A percentile compares a stretch with the other conserved stretches of the same genome.
Conservation (phyloP, 2,329 filamentous ascomycete species). For the Alternaria atra region DNA sequence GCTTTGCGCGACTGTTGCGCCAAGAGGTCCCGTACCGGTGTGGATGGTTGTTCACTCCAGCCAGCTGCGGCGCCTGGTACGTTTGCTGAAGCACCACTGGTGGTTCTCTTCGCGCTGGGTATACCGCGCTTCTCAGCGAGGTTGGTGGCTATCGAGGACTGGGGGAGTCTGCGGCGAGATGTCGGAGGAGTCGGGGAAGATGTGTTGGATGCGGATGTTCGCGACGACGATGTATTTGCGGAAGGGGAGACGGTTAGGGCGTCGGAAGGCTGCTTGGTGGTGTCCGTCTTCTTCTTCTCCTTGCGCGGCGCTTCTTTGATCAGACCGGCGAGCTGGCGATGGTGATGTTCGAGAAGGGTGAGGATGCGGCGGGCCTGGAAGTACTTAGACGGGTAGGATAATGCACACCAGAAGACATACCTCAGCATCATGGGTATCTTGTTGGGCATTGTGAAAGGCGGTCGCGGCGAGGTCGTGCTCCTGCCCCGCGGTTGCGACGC, state of each 20-base stretch:
- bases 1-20: conserved; percentile 43
- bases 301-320: conserved; percentile 70
- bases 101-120: conserved; percentile 63
- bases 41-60: conserved; percentile 39
- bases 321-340: conserved; percentile 81
- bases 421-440: conserved; percentile 70
- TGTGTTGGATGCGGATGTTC: conserved; percentile 45
- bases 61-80: conserved; percentile 76
- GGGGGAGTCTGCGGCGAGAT: conserved; percentile 61
- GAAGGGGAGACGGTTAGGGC: conserved; percentile 19
- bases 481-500: conserved; percentile 83
- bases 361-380: conserved; percentile 80
- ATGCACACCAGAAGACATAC: conserved; percentile 43
- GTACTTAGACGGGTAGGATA: conserved; percentile 27
- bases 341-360: conserved; percentile 85
- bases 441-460: conserved; percentile 86
- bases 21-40: conserved; percentile 45
- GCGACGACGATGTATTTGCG: conserved; percentile 29
- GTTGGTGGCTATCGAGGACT: conserved; percentile 88
- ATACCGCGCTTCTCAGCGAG: conserved; percentile 87
- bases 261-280: conserved; percentile 20
- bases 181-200: conserved; percentile 48
- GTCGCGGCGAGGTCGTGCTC: conserved; percentile 89
- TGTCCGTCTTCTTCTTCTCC: conserved; percentile 31
- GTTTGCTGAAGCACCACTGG: conserved; percentile 75